phyloP scores from a whole-genome alignment of 2,329 filamentous ascomycete species.

The Tolypocladium sp. region DNA sequence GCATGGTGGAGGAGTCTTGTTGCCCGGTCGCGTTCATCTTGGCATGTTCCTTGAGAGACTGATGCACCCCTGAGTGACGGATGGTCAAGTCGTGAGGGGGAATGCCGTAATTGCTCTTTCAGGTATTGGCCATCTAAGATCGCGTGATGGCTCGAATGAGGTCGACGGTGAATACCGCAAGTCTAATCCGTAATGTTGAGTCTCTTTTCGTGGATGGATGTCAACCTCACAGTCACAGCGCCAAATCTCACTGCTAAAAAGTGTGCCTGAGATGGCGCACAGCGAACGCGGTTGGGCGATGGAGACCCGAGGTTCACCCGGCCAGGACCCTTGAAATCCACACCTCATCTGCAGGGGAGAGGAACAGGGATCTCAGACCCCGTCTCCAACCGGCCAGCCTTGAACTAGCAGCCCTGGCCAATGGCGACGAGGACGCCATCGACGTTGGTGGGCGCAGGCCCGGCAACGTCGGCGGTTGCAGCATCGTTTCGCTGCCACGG shows the following conservation, averaged over 20 bases:
- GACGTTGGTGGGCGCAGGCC: not conserved
- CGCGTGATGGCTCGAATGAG: too few relatives aligned
- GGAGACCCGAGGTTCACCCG: not conserved
- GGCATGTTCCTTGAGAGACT: constrained; percentile 5
- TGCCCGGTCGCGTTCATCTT: constrained; percentile 18
- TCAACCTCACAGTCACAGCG: not conserved
- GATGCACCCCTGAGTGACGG: not conserved
- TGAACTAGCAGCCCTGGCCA: not conserved
- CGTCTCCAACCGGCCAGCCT: not conserved
- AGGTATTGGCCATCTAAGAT: not conserved
- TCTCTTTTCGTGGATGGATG: not conserved
- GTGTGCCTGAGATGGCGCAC: not conserved
- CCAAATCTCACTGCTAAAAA: not conserved
- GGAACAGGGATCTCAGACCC: not conserved
- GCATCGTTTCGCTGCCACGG: not conserved
- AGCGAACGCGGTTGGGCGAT: not conserved
- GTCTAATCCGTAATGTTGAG: not conserved
- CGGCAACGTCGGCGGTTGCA: not conserved
- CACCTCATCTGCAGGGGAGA: not conserved
- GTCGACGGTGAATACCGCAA: not conserved
- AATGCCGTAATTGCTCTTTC: not conserved
- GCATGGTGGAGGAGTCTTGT: constrained; percentile 12
- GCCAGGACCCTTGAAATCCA: not conserved
- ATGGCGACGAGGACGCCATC: not conserved
- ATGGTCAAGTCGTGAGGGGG: not conserved